Percentiles rank a stretch among this genome's conserved stretches.
Conservation (phyloP, 2,329 filamentous ascomycete species). For the Talaromyces atroroseus region DNA sequence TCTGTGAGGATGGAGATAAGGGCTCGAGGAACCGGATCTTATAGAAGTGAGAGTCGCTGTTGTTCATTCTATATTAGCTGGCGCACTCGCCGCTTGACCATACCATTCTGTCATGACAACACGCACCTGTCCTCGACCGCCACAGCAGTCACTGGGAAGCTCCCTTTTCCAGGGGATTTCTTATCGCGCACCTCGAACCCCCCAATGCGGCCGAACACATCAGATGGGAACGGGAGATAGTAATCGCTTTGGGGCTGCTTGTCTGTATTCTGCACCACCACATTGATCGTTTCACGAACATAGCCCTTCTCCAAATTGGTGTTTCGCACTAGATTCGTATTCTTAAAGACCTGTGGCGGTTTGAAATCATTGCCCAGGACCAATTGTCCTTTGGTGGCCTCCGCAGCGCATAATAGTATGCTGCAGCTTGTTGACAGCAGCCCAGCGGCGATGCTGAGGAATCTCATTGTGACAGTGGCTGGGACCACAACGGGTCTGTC, state of each 20-base stretch:
- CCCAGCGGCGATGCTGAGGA: slow-evolving; percentile 33
- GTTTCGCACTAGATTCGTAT: slow-evolving; percentile 82
- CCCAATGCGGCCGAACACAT: slow-evolving; percentile 70
- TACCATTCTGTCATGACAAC: slow-evolving; percentile 9
- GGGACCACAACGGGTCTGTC: slow-evolving; percentile 19
- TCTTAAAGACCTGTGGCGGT: slow-evolving; percentile 88
- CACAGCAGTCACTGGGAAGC: slow-evolving; percentile 65
- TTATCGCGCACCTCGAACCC: slow-evolving; percentile 89
- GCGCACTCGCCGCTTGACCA: background rate
- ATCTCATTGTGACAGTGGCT: slow-evolving; percentile 33
- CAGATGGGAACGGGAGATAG: slow-evolving; percentile 77
- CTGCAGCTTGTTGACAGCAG: slow-evolving; percentile 26
- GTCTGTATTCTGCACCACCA: slow-evolving; percentile 86
- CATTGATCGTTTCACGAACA: slow-evolving; percentile 82
- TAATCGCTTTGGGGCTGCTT: slow-evolving; percentile 78
- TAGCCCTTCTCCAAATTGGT: slow-evolving; percentile 93
- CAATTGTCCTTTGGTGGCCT: slow-evolving; percentile 27
- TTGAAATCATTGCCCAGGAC: slow-evolving; percentile 55
- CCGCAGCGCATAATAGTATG: slow-evolving; percentile 26
- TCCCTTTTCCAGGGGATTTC: slow-evolving; percentile 64
- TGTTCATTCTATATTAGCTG: slow-evolving; percentile 30
- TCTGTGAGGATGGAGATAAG: slow-evolving; percentile 68
- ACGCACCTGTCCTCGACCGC: slow-evolving; percentile 55
- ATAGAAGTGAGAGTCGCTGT: slow-evolving; percentile 69
- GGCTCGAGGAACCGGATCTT: slow-evolving; percentile 71